Evolutionary conservation across 1,139 yeast genomes (phyloP).

Genomic region (Debaryomycetaceae sp.): DNA sequence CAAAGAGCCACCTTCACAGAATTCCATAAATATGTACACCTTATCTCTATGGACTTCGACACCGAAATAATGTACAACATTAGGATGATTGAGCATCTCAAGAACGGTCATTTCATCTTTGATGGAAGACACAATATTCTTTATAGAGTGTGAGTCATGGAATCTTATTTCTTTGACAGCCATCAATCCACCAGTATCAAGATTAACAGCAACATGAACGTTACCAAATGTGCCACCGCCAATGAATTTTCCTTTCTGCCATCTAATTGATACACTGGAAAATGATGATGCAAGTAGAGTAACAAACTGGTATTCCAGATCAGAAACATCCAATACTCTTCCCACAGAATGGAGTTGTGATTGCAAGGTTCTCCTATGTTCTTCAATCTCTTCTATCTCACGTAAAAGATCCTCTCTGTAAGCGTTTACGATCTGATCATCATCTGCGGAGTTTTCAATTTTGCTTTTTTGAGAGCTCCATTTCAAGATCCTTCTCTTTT

Average conservation of each 20-base stretch:
- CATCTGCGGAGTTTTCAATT: conserved; percentile 55
- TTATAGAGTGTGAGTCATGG: conserved; percentile 84
- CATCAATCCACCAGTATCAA: conserved; percentile 94
- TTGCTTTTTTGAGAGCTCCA: conserved; percentile 50
- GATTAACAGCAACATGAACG: conserved; percentile 86
- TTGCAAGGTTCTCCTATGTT: conserved; percentile 47
- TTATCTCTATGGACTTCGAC: conserved; percentile 96
- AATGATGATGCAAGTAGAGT: conserved; percentile 86
- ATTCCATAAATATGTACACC: conserved; percentile 96
- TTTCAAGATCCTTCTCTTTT: conserved; percentile 51
- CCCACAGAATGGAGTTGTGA: conserved; percentile 64
- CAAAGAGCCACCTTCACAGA: conserved; percentile 93
- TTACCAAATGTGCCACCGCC: conserved; percentile 98
- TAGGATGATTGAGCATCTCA: conserved; percentile 93
- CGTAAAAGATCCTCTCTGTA: conserved; percentile 59
- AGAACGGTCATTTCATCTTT: conserved; percentile 96
- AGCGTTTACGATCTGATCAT: conserved; percentile 53
- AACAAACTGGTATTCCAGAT: conserved; percentile 82
- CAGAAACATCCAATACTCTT: conserved; percentile 82
- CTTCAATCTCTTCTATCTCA: conserved; percentile 59
- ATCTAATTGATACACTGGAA: conserved; percentile 86
- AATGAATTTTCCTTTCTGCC: conserved; percentile 94
- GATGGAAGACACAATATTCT: conserved; percentile 81
- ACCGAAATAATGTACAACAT: conserved; percentile 93
- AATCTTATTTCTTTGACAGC: conserved; percentile 95